Evolutionary conservation across 2,329 filamentous ascomycete genomes (phyloP), one percentile per base, ranked within the genome.

Genomic region (Ophioceras dolichostomum): DNA sequence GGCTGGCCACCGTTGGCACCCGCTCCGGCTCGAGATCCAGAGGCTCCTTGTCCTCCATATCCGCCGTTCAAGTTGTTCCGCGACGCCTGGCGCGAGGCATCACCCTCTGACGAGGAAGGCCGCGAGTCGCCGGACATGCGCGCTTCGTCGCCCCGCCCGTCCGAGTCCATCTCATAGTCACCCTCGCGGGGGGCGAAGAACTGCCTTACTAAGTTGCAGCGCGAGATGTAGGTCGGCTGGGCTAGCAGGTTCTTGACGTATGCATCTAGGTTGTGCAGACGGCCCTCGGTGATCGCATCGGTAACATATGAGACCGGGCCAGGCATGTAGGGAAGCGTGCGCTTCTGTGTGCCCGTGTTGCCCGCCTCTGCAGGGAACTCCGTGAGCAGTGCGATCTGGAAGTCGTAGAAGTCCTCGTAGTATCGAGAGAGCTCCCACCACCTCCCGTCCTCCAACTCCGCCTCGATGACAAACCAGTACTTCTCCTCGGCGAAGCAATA

Each of bases 321-420:
- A 9, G 91, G 91, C 91, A 98, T 98, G 57, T 94, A 96, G 2
- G 91, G 91, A 10, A 98, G 62, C 8, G 82, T 86, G 39, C 91
- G 80, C 53, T 82, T 79, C 52, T 87, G 78, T 35, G 70, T 72
- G 32, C 81, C 80, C 14, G 79, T 83, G 52, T 93, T 91, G 38
- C 91, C 91, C 27, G 91, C 89, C 59, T 96, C 91, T 26, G 83
- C 78, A 17, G 91, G 89, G 52, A 95, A 96, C 46, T 79, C 85
- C 32, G 87, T 89, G 34, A 98, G 74, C 8, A 98, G 76, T 22
- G 87, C 85, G 53, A 96, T 96, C 57, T 98, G 91, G 57, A 96
- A 89, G 58, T 96, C 91, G 61, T 96, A 98, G 55, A 98, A 98
- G 62, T 96, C 91, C 57, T 96, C 87, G 53, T 98, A 98, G 53